Base-by-base conservation (phyloP, 139 green algal species). In the Chlamydomonas sp. region DNA sequence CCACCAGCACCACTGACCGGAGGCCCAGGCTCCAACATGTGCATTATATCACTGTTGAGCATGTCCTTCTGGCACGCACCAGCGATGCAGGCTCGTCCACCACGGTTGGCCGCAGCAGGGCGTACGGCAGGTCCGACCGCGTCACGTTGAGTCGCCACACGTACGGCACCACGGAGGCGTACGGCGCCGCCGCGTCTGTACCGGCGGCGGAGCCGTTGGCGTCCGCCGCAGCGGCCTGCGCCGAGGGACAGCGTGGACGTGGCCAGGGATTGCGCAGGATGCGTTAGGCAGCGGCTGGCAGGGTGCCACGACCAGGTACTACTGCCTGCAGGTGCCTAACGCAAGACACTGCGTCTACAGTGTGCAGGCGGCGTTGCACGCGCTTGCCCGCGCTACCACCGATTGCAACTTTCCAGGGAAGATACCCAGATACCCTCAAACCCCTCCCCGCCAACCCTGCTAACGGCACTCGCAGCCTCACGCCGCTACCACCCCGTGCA, bases 111-210 rank as follows among this genome's bases (percentile, higher is more conserved):
- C 81, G 81, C 61, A 87, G 49, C 59, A 80, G 60, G n/a, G 61
- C 83, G 63, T 87, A 87, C 61, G 83, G 72, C 72, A 87, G 62
- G 63, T 87, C 83, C 2, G 72, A 81, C 8, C 73, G 61, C 20
- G 71, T 80, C 62, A 87, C 73, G 62, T 87, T 87, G 83, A 87
- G 83, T 1, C 83, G 83, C 72, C 83, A 80, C n/a, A 81, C 67
- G 73, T 81, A 80, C 31, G 72, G 61, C 62, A 16, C 17, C 6
- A 77, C 67, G 6, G 80, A 60, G 15, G 58, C 67, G 67, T 78
- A 85, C 58, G 80, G 80, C 64, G n/a, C 49, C 15, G 60, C 15
- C 57, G 75, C 8, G 7, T 7, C 15, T 4, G 16, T 78, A n/a
- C 74, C 20, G 49, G 14, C 10, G 10, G 10, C 5, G 16, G 71